Conservation (phyloP, 768 basidiomycete genomes). For the Auricularia sp. region DNA sequence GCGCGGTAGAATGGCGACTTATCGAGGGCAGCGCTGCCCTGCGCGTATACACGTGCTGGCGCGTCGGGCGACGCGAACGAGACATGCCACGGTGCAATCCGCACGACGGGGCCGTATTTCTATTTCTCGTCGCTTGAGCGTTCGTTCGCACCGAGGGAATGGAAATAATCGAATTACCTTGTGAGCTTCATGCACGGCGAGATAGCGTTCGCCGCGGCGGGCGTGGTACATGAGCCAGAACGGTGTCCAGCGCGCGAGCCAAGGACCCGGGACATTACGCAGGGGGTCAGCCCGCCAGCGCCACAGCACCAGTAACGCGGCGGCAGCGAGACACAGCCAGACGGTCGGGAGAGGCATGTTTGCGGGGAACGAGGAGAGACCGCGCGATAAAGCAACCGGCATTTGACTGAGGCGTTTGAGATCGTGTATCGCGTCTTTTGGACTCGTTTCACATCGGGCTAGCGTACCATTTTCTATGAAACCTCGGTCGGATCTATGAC, state of each 20-base stretch:
- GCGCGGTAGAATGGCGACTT: conserved; percentile 26
- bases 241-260: conserved; percentile 21
- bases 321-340: background rate
- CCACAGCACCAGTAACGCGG: background rate
- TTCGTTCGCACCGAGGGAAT: background rate
- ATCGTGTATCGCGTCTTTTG: background rate
- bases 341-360: background rate
- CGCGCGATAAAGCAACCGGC: background rate
- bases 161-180: conserved; percentile 12
- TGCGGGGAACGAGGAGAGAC: background rate
- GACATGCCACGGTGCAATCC: conserved; percentile 26
- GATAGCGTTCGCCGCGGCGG: conserved; percentile 19
- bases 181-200: conserved; percentile 22
- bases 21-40: conserved; percentile 21
- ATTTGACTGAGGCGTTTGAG: background rate
- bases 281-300: conserved; percentile 4
- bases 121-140: conserved; percentile 1
- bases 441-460: background rate
- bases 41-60: conserved; percentile 21
- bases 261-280: conserved; percentile 21
- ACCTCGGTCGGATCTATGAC: background rate
- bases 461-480: background rate
- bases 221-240: conserved; percentile 26
- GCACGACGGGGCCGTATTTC: conserved; percentile 24
- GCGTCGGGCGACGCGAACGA: conserved; percentile 23